Percentiles rank a stretch among this genome's conserved stretches.
phyloP scores from a whole-genome alignment of 2,329 filamentous ascomycete genomes.

The Aspergillus texensis region DNA sequence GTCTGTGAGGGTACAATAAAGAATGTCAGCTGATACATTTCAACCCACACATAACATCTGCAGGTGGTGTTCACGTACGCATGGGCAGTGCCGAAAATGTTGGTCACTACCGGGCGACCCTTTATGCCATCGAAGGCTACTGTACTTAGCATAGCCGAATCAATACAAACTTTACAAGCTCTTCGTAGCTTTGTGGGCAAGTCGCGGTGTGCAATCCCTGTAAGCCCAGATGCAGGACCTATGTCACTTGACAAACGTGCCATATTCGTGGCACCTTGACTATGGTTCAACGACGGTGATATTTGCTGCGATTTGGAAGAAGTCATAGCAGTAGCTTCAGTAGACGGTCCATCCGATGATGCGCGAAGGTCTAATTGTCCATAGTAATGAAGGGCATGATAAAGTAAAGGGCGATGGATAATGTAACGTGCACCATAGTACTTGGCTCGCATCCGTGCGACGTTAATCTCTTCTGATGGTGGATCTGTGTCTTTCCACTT shows the following conservation, averaged over 20 bases:
- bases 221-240: conserved; percentile 28
- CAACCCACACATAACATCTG: background rate
- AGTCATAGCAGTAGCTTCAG: conserved; percentile 26
- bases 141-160: conserved; percentile 81
- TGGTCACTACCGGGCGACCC: conserved; percentile 81
- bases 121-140: conserved; percentile 71
- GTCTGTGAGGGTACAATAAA: conserved; percentile 55
- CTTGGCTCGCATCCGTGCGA: conserved; percentile 84
- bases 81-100: conserved; percentile 92
- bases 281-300: conserved; percentile 38
- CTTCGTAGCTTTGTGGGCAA: conserved; percentile 51
- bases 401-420: conserved; percentile 78
- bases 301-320: conserved; percentile 37
- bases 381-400: conserved; percentile 59
- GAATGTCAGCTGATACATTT: background rate
- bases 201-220: conserved; percentile 26
- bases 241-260: conserved; percentile 37
- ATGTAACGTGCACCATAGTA: conserved; percentile 93
- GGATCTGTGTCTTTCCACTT: conserved; percentile 68
- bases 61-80: conserved; percentile 67
- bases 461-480: conserved; percentile 75
- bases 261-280: conserved; percentile 33
- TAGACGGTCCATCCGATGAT: conserved; percentile 35
- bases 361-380: conserved; percentile 42
- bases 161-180: conserved; percentile 65